phyloP scores from a whole-genome alignment of 2,329 filamentous ascomycete species.

The Gliomastix tumulicola region DNA sequence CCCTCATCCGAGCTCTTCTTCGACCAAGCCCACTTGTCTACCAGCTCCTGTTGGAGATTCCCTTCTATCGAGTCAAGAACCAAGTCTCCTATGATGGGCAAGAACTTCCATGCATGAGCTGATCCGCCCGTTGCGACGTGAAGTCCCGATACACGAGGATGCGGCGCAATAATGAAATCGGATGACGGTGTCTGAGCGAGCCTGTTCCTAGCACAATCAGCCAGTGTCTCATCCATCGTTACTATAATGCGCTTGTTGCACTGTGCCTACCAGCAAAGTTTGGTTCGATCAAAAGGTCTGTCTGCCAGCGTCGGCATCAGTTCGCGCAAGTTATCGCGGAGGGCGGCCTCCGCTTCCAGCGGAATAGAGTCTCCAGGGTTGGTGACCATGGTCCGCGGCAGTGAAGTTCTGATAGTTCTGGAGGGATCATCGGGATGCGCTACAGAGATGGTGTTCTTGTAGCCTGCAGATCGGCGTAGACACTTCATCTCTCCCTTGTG shows the following conservation, averaged over 20 bases:
- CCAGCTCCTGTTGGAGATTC: conserved; percentile 25
- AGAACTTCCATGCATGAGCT: conserved; percentile 59
- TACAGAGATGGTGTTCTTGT: conserved; percentile 12
- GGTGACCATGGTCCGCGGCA: conserved; percentile 12
- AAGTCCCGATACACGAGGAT: conserved; percentile 40
- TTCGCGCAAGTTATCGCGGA: conserved; percentile 1
- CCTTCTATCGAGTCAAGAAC: conserved; percentile 40
- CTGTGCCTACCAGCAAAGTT: conserved; percentile 3
- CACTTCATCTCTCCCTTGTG: conserved; percentile 16
- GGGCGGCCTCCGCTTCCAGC: conserved; percentile 10
- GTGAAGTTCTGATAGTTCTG: conserved; percentile 10
- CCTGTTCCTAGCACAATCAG: background rate
- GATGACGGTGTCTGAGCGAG: conserved; percentile 41
- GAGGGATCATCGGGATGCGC: conserved; percentile 12
- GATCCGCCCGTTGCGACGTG: conserved; percentile 57
- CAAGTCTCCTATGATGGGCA: conserved; percentile 56
- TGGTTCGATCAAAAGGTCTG: conserved; percentile 1
- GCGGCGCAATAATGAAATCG: conserved; percentile 52
- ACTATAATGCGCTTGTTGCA: no score
- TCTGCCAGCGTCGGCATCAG: conserved; percentile 2
- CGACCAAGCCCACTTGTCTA: conserved; percentile 38
- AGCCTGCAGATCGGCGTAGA: conserved; percentile 14
- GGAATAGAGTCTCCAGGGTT: conserved; percentile 15
- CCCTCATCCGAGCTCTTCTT: conserved; percentile 18
- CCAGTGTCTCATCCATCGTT: background rate